Evolutionary conservation across 2,329 filamentous ascomycete genomes (phyloP).

Genomic region (Pyrenochaeta sp.): DNA sequence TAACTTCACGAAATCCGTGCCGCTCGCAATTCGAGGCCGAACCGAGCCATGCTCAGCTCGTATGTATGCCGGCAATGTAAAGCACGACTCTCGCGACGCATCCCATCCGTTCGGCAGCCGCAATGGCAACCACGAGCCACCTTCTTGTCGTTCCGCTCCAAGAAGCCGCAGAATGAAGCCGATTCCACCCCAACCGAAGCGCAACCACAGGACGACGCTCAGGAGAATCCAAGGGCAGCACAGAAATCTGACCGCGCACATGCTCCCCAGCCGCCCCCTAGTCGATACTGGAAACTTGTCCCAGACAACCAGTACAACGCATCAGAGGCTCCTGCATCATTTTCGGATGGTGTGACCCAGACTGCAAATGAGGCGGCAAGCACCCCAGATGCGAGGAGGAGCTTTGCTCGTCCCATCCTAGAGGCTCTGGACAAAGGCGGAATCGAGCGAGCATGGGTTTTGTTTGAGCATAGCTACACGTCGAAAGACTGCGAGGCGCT

Average conservation of each 20-base stretch:
- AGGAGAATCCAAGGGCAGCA: slow-evolving; percentile 4
- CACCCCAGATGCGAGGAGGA: neutral
- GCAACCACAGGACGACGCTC: slow-evolving; percentile 5
- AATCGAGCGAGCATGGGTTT: slow-evolving; percentile 33
- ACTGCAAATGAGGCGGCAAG: neutral
- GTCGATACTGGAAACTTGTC: slow-evolving; percentile 28
- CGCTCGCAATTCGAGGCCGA: slow-evolving; percentile 1
- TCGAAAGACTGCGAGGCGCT: slow-evolving; percentile 40
- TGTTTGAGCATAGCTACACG: slow-evolving; percentile 36
- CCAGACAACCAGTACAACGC: neutral
- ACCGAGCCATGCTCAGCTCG: slow-evolving; percentile 37
- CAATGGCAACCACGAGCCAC: slow-evolving; percentile 44
- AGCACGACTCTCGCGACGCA: slow-evolving; percentile 25
- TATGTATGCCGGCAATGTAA: slow-evolving; percentile 46
- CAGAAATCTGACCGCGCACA: neutral
- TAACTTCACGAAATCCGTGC: neutral
- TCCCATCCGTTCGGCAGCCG: slow-evolving; percentile 9
- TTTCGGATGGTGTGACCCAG: neutral
- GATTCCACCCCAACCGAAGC: slow-evolving; percentile 12
- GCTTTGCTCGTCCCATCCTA: slow-evolving; percentile 13
- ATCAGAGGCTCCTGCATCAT: neutral
- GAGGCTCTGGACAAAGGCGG: slow-evolving; percentile 5
- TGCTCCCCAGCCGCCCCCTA: neutral
- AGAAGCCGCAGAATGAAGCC: slow-evolving; percentile 12
- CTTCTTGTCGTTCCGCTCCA: slow-evolving; percentile 37